Evolutionary conservation across 495 filamentous ascomycete species (phyloP).

Genomic region (Neohortaea acidophila): DNA sequence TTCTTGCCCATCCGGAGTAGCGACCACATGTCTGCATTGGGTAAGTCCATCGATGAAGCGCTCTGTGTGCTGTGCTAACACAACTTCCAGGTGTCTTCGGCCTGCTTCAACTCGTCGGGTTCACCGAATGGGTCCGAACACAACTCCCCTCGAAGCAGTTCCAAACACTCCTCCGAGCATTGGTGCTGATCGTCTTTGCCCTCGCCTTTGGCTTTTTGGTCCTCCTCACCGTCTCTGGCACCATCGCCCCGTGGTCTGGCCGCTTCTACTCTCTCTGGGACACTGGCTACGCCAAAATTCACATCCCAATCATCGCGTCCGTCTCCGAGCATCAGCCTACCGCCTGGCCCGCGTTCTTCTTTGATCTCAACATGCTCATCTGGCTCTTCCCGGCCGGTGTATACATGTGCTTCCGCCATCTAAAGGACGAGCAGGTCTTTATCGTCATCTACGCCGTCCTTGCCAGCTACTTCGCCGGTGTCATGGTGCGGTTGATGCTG

Average conservation of each 20-base stretch:
- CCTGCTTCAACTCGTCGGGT: slow-evolving; percentile 82
- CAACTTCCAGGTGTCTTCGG: slow-evolving; percentile 68
- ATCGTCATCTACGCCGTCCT: slow-evolving; percentile 92
- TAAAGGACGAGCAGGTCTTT: slow-evolving; percentile 96
- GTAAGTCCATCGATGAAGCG: slow-evolving; percentile 29
- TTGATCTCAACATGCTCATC: slow-evolving; percentile 94
- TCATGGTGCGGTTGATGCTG: slow-evolving; percentile 98
- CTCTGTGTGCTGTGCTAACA: slow-evolving; percentile 21
- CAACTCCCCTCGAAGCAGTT: slow-evolving; percentile 87
- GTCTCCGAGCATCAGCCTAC: slow-evolving; percentile 99
- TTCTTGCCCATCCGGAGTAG: slow-evolving; percentile 93
- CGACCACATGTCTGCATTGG: slow-evolving; percentile 95
- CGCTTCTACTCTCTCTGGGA: slow-evolving; percentile 99
- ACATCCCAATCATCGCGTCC: slow-evolving; percentile 98
- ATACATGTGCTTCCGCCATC: slow-evolving; percentile 89
- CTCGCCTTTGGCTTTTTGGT: slow-evolving; percentile 64
- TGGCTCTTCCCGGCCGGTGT: slow-evolving; percentile 99
- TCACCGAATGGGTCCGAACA: slow-evolving; percentile 77
- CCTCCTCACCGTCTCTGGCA: slow-evolving; percentile 66
- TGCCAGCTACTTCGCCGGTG: slow-evolving; percentile 93
- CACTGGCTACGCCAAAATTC: slow-evolving; percentile 97
- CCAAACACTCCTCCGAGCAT: slow-evolving; percentile 63
- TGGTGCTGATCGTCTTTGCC: slow-evolving; percentile 61
- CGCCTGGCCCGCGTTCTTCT: slow-evolving; percentile 99
- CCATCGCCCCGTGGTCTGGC: slow-evolving; percentile 95